Base-by-base conservation (phyloP, 1,139 yeast species). In the Magnusiomyces paraingens region DNA sequence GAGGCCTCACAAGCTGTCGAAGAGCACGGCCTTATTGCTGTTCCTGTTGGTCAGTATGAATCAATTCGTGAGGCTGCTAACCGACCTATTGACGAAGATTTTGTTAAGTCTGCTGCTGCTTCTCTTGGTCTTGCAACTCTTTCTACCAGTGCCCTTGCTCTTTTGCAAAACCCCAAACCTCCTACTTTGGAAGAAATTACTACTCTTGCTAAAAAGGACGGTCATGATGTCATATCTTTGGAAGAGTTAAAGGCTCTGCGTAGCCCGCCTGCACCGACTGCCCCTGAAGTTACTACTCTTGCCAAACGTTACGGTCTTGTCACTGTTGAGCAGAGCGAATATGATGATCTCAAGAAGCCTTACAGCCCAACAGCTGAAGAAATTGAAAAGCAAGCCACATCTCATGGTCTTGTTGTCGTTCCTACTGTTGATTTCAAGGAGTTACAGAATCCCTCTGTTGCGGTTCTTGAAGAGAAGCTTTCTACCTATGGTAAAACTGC, bases 81-180 rank as follows among this genome's bases (percentile, higher is more conserved):
- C 51, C 60, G 59, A 35, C 66, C 68, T 18, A 61, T 62, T 38
- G 67, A 64, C 53, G 59, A 53, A 49, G 57, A 57, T 18, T 64
- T 60, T 56, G 62, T 68, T 44, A 62, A 59, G 21, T 58, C 62
- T 8, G 65, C 66, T 21, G 76, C 75, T 1, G 64, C 65, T 6
- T 63, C 64, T n/a, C 58, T 71, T 12, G 77, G 76, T 2, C 63
- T 74, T 55, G 64, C 70, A 3, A 66, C 73, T 0, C 32, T 80
- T 17, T 59, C 74, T 12, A 52, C 59, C 1, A 63, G 55, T 12
- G 74, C 69, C 14, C 62, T 64, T 39, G 57, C 59, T 1, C 45
- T 60, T 15, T 57, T 67, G 3, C 47, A 47, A 14, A 32, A 52
- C 22, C 58, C 58, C 22, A 58, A 58, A 43, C 50, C 52, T 0